Base-by-base conservation (phyloP, 163 green algal genomes). In the Scenedesmus sp. region DNA sequence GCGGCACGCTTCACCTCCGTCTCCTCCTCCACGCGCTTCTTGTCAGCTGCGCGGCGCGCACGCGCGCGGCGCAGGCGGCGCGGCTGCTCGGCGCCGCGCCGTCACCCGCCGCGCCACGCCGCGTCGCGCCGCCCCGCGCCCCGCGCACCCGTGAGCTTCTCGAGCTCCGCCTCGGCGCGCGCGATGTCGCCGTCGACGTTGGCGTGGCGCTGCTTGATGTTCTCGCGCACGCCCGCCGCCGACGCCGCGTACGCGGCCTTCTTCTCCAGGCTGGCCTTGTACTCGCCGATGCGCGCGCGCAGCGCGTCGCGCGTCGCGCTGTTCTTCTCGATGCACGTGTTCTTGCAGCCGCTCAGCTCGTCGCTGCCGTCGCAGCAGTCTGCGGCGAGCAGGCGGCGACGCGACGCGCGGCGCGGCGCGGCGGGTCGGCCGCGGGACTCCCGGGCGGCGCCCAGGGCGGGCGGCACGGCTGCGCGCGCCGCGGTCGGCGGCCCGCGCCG, bases 301-400 rank as follows among this genome's bases (percentile, higher is more conserved):
- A 95, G 75, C 10, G 74, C 83, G 20, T 84, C 70, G 11, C 88
- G 78, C 3, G 82, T 75, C 3, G 85, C 83, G 6, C 85, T 75
- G 33, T 90, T 90, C 24, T 83, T 81, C 51, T 92, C 83, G 26
- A 88, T 62, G 80, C 94, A 98, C 1, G 77, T 92, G 81, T 96
- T 93, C 34, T 66, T 53, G 87, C 93, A 98, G 18, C 92, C 93
- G 9, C 74, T 56, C 0, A 70, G 45, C 86, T 98, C 95, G 70
- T 98, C 95, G 1, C 74, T 88, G 29, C 95, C 95, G 81, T 98
- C 95, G 60, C 95, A 98, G 87, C 95, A 98, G 70, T 98, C 92
- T 95, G 85, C 71, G 65, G 36, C 53, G 24, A 11, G 14, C 26
- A 67, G 39, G n/a, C 6, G 7, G 10, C 39, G 39, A n/a, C n/a